Evolutionary conservation across 148 eudicot genomes (phyloP), one percentile per base, ranked within the genome.

Genomic region (Camellia granthamiana): DNA sequence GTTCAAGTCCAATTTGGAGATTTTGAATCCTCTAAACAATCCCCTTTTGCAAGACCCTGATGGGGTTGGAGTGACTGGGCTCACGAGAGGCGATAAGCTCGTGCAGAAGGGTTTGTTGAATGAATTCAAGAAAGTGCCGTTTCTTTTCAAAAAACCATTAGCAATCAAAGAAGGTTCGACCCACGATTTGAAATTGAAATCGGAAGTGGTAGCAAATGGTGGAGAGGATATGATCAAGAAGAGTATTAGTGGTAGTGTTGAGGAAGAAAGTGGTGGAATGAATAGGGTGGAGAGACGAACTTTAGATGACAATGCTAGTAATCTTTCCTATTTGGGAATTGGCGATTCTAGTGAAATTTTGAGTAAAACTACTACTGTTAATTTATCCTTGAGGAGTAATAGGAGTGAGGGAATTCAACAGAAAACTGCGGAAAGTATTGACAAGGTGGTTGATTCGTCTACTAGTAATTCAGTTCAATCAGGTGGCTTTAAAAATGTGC

Each of bases 1-100:
- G 94, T 91, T 92, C 59, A 94, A 85, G 81, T 94, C 98, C 3
- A 90, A 91, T 75, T 69, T 94, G 69, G 97, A 94, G 86, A 68
- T 86, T 23, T 80, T 94, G 79, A 94, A 94, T 82, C 97, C 98
- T 3, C 76, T 91, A 58, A 87, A 81, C 80, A 86, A 92, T 83
- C 93, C 91, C 10, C 78, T 92, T 61, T 81, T 94, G 84, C 98
- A 94, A 79, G 98, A 94, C 80, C 98, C 98, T 1, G 97, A 94
- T 80, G 94, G 90, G 52, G 49, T 80, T 21, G 98, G 92, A n/a
- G 84, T 86, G 3, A 90, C 94, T 16, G 89, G 87, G 9, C 86
- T 90, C 7, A 91, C 97, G 0, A 84, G 86, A 76, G 97, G 97
- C 42, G 98, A 94, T 86, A 90, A 84, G 82, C 68, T 89, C 58